Base-by-base conservation (phyloP, 192 early-diverging fungal genomes). In the Backusella circina region DNA sequence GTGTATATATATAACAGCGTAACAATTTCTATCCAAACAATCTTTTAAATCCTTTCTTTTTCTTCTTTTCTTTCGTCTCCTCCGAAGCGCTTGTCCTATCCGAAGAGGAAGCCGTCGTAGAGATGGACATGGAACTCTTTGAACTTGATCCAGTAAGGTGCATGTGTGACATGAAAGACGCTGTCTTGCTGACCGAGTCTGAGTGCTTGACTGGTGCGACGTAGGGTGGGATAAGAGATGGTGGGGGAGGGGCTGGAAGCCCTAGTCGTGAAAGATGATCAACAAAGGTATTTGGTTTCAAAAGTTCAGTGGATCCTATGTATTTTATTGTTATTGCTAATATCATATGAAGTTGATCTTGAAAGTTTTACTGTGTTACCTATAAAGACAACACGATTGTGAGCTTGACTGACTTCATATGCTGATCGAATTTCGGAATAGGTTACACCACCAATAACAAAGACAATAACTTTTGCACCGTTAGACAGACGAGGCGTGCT, bases 371-470 rank as follows among this genome's bases (percentile, higher is more conserved):
- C 0, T 44, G 10, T 44, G 10, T 12, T 61, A 86, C 92, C 94
- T 47, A 95, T 84, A 38, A 90, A 74, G 1, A 94, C 87, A 71
- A 94, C 94, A 2, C 90, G 82, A 68, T 86, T 84, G 77, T 84
- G 82, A 13, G 84, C 83, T 44, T 89, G 82, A 35, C 83, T 83
- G 9, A 94, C 72, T 68, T 95, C 93, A 76, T 93, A 90, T 26
- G 84, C 81, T 1, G 87, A 79, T 57, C 92, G 83, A 41, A 96
- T 86, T 79, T 96, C 95, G 13, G 93, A 91, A 70, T 89, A 91
- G 3, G 91, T 89, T 23, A 92, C 77, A 21, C 95, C 95, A 35
- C 95, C 95, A 47, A 93, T 84, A n/a, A 95, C 85, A 75, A 96
- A 96, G 8, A 96, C 82, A 65, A 95, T 86, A n/a, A 94, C 54